Percentiles rank a stretch among this genome's conserved stretches.
Evolutionary conservation across 1,284 basidiomycete genomes (phyloP).

Genomic region (Cryptococcus sp.): DNA sequence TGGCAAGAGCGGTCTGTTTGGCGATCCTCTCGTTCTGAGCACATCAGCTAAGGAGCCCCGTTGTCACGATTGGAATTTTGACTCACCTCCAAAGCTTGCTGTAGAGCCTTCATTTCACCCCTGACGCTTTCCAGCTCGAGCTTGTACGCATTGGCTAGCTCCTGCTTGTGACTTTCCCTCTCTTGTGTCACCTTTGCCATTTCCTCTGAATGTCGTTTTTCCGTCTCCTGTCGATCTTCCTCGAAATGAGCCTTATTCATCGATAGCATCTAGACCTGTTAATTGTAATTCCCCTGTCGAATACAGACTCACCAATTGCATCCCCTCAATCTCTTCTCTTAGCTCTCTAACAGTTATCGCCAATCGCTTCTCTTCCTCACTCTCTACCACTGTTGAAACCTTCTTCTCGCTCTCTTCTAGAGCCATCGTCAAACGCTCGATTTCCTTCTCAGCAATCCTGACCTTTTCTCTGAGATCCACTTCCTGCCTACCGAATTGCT

Average conservation of each 20-base stretch:
- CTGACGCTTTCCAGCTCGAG: conserved; percentile 1
- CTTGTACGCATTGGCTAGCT: background rate
- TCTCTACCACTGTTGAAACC: background rate
- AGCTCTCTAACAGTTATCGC: conserved; percentile 20
- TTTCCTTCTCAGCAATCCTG: background rate
- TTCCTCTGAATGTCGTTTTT: too few species aligned
- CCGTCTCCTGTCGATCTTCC: background rate
- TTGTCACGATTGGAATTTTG: background rate
- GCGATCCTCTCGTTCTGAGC: conserved; percentile 14
- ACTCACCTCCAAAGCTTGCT: conserved; percentile 12
- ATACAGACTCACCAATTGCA: conserved; percentile 25
- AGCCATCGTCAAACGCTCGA: background rate
- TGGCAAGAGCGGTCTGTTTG: conserved; percentile 15
- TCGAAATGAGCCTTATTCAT: conserved; percentile 41
- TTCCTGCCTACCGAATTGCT: background rate
- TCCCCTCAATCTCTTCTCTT: conserved; percentile 33
- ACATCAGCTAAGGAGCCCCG: background rate
- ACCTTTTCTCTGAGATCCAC: conserved; percentile 1
- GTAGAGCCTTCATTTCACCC: conserved; percentile 7
- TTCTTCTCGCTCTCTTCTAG: background rate
- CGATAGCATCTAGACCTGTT: conserved; percentile 25
- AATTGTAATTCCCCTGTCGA: background rate
- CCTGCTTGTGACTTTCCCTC: too few species aligned
- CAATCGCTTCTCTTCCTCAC: conserved; percentile 13
- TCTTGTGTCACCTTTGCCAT: too few species aligned